Evolutionary conservation across 805 yeast species (phyloP).

Genomic region (Kuraishia piskuri): DNA sequence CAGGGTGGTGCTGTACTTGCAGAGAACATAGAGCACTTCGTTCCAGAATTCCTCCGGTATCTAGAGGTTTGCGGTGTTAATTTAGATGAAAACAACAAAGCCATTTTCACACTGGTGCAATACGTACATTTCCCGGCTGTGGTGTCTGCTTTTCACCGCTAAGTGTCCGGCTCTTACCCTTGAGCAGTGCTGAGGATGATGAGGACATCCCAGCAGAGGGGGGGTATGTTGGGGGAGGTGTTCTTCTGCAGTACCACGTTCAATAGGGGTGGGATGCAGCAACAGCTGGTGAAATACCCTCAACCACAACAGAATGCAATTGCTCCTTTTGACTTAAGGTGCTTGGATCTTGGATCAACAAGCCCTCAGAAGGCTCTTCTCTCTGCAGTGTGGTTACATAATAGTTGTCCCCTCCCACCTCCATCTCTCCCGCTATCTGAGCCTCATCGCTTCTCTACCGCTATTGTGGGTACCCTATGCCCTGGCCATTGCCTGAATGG

Average conservation of each 20-base stretch:
- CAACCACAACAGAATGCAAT: too few relatives aligned
- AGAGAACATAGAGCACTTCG: neutral
- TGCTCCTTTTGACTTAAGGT: too few relatives aligned
- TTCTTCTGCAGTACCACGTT: too few relatives aligned
- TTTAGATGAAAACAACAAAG: too few relatives aligned
- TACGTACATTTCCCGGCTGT: neutral
- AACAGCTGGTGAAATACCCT: too few relatives aligned
- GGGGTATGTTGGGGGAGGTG: too few relatives aligned
- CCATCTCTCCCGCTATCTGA: neutral
- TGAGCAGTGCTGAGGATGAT: neutral
- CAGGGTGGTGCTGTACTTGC: neutral
- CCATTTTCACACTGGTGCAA: too few relatives aligned
- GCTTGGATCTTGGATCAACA: too few relatives aligned
- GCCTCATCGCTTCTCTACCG: neutral
- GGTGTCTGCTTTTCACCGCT: neutral
- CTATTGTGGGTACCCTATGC: neutral
- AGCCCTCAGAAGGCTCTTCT: too few relatives aligned
- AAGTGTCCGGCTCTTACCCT: neutral
- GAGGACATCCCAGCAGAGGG: neutral
- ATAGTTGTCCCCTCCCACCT: neutral
- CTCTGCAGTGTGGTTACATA: too few relatives aligned
- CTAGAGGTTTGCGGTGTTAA: neutral
- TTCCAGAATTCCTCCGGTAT: conserved; percentile 3
- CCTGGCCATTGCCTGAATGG: neutral
- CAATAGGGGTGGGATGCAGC: too few relatives aligned